Evolutionary conservation across 2,329 filamentous ascomycete genomes (phyloP).

Genomic region (Sporothrix phasma): DNA sequence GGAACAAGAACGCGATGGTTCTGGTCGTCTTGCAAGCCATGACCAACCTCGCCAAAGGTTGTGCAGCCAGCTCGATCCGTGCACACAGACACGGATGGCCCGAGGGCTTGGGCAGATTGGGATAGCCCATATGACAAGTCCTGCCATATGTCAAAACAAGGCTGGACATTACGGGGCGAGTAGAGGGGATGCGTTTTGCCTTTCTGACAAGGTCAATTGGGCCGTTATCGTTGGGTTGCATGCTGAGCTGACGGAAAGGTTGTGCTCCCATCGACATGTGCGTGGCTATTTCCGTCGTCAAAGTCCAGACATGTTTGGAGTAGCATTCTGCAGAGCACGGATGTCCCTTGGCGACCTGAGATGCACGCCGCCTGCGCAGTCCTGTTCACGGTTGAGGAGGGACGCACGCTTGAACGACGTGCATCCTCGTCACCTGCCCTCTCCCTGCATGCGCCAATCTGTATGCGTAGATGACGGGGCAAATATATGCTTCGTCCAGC

Average conservation of each 20-base stretch:
- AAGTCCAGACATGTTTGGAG: not conserved
- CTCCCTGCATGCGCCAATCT: not conserved
- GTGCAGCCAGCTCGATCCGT: not conserved
- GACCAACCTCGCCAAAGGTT: not conserved
- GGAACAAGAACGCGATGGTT: not conserved
- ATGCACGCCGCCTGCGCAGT: not conserved
- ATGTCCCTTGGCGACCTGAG: not conserved
- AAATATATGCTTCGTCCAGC: no score
- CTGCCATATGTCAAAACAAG: no score
- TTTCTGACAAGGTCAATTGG: not conserved
- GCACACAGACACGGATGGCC: not conserved
- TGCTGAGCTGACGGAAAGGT: not conserved
- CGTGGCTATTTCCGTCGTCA: not conserved
- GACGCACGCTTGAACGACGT: not conserved
- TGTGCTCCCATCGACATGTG: not conserved
- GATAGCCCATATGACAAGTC: not conserved
- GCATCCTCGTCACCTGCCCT: not conserved
- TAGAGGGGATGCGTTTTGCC: not conserved
- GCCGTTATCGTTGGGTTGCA: not conserved
- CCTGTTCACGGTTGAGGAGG: not conserved
- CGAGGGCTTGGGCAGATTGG: not conserved
- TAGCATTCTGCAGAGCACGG: not conserved
- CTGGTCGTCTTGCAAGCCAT: not conserved
- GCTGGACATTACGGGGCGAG: not conserved
- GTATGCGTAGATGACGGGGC: not conserved